Percentiles rank a stretch among this genome's conserved stretches.
Evolutionary conservation across 805 yeast genomes (phyloP).

Genomic region (Ogataea nakhonphanomensis): DNA sequence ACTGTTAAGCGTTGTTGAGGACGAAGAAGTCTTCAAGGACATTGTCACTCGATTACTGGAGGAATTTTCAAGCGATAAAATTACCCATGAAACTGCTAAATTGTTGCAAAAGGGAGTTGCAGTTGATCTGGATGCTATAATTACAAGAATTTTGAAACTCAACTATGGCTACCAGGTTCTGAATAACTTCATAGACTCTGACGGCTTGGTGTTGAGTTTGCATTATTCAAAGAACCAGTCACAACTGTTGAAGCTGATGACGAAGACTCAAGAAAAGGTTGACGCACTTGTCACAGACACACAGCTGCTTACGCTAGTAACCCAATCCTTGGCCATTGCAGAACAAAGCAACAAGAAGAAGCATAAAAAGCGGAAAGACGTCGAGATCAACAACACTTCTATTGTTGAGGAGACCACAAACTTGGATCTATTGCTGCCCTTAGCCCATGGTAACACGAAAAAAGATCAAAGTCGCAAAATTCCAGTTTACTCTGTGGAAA

Average conservation of each 20-base stretch:
- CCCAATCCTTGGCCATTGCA: slow-evolving; percentile 37
- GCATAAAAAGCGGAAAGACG: slow-evolving; percentile 25
- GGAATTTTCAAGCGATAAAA: slow-evolving; percentile 59
- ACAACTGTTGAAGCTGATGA: slow-evolving; percentile 42
- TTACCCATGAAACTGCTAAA: slow-evolving; percentile 46
- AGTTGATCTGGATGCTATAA: slow-evolving; percentile 39
- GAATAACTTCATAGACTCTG: slow-evolving; percentile 65
- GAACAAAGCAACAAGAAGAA: slow-evolving; percentile 19
- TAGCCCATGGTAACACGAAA: slow-evolving; percentile 24
- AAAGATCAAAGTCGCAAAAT: slow-evolving; percentile 40
- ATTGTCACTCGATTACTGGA: slow-evolving; percentile 61
- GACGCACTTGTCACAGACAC: slow-evolving; percentile 37
- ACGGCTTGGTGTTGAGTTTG: slow-evolving; percentile 65
- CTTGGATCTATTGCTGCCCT: slow-evolving; percentile 24
- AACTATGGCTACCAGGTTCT: slow-evolving; percentile 60
- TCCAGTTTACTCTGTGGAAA: slow-evolving; percentile 57
- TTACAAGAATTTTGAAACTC: slow-evolving; percentile 43
- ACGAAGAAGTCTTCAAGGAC: slow-evolving; percentile 65
- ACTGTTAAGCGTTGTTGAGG: slow-evolving; percentile 54
- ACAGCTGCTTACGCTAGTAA: slow-evolving; percentile 44
- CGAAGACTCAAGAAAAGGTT: slow-evolving; percentile 41
- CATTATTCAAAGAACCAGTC: slow-evolving; percentile 45
- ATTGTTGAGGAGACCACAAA: slow-evolving; percentile 27
- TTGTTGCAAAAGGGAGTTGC: slow-evolving; percentile 32
- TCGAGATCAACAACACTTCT: slow-evolving; percentile 28